A percentile compares a stretch with the other conserved stretches of the same genome.
phyloP scores from a whole-genome alignment of 1,284 basidiomycete species.

The Polyporus tsugae region DNA sequence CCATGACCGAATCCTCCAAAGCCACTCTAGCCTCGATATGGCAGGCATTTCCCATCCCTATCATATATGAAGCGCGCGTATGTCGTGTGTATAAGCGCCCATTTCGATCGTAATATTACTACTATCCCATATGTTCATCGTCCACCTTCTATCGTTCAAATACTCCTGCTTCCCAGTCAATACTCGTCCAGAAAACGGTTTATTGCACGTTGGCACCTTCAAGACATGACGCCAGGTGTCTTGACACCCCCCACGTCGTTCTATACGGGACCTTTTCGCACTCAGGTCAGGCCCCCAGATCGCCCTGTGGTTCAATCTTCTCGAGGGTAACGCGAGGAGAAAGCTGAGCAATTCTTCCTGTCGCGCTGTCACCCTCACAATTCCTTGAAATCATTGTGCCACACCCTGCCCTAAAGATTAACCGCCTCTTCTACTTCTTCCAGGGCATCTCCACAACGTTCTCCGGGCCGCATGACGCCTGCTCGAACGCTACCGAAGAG shows the following conservation, averaged over 20 bases:
- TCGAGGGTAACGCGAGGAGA: neutral
- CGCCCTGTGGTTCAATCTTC: neutral
- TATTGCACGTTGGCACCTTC: neutral
- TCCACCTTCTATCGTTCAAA: neutral
- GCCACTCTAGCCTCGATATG: conserved; percentile 1
- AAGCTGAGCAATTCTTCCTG: conserved; percentile 2
- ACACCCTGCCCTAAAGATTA: conserved; percentile 19
- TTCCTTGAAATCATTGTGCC: conserved; percentile 1
- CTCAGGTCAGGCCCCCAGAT: too few species aligned
- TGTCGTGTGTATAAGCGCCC: neutral
- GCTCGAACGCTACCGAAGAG: neutral
- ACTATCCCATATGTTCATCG: neutral
- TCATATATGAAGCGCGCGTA: neutral
- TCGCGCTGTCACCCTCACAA: neutral
- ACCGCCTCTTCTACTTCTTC: conserved; percentile 21
- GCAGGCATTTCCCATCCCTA: conserved; percentile 19
- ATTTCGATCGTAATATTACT: too few species aligned
- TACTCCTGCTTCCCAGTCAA: neutral
- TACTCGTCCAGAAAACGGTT: neutral
- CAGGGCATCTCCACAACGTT: conserved; percentile 15
- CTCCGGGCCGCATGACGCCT: conserved; percentile 24
- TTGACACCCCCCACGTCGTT: neutral
- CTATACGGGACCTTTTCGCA: conserved; percentile 1
- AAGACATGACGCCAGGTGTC: neutral
- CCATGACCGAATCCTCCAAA: conserved; percentile 5